Evolutionary conservation across 2,329 filamentous ascomycete species (phyloP).

Genomic region (Lecanoromycetidae sp.): DNA sequence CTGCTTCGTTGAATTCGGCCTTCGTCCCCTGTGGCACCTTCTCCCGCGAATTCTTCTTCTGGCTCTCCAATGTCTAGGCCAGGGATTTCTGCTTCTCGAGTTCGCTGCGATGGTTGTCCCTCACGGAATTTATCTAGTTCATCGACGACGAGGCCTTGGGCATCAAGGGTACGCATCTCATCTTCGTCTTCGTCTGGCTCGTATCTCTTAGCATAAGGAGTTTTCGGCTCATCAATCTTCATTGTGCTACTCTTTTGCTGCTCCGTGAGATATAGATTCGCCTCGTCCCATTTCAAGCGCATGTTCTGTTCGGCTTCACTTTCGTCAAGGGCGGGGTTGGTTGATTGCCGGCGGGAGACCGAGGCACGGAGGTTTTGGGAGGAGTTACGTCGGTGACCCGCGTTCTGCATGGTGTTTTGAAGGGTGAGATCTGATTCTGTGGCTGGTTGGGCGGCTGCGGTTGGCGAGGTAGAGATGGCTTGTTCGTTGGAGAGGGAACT

Average conservation of each 20-base stretch:
- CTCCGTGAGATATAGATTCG: conserved; percentile 91
- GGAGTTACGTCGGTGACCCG: conserved; percentile 74
- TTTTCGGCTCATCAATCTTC: conserved; percentile 99
- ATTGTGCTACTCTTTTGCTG: conserved; percentile 91
- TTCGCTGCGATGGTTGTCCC: conserved; percentile 30
- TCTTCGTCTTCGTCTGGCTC: conserved; percentile 79
- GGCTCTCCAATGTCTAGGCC: conserved; percentile 86
- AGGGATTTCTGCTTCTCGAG: conserved; percentile 68
- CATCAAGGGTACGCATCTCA: conserved; percentile 52
- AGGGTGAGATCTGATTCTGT: conserved; percentile 81
- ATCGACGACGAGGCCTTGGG: conserved; percentile 56
- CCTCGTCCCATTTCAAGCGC: conserved; percentile 95
- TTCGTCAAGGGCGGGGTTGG: conserved; percentile 35
- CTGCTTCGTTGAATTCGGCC: conserved; percentile 17
- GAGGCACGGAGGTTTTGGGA: conserved; percentile 55
- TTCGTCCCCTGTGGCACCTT: conserved; percentile 3
- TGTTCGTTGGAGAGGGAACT: conserved; percentile 31
- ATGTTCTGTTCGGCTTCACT: conserved; percentile 47
- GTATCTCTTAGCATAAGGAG: conserved; percentile 85
- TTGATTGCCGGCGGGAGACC: conserved; percentile 58
- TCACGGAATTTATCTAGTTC: conserved; percentile 47
- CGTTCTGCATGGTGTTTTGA: conserved; percentile 89
- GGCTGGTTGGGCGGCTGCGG: conserved; percentile 28
- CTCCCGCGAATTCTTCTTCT: conserved; percentile 47
- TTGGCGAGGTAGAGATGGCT: conserved; percentile 25